Evolutionary conservation across 148 eudicot species (phyloP), one percentile per base, ranked within the genome.

Genomic region (Cornus florida): DNA sequence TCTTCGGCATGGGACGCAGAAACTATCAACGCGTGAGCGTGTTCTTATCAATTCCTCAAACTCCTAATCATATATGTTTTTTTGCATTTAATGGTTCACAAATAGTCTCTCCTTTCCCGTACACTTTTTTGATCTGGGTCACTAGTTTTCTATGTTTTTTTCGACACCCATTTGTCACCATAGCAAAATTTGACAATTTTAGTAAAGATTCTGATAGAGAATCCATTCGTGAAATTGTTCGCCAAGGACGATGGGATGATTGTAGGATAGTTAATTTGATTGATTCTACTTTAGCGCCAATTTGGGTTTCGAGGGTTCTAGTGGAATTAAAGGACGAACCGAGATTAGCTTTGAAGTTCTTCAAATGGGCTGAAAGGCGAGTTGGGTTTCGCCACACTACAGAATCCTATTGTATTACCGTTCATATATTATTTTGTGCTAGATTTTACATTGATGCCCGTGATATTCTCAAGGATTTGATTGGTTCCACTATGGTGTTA

Each of bases 381-480:
- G 48, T 66, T 20, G 91, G 90, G 69, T 96, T 92, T 82, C 67
- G 70, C 67, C 98, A 87, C 53, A 90, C 91, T 11, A 73, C 85
- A 4, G 99, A 96, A 71, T 81, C 89, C 32, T 92, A 85, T 78
- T 93, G 99, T 82, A 77, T 93, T 59, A 72, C 93, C 53, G 82
- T 82, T 73, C 99, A 96, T 75, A 83, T 96, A 74, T 82, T 93
- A 86, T 96, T 96, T 79, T 89, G 70, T 86, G 88, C 84, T 74
- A 86, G 92, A 79, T 84, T 92, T 89, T 96, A 96, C 59, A 46
- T n/a, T 64, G 93, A 92, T 73, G 93, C 93, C 38, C 76, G 84
- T 76, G 69, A 80, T 72, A 53, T 92, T 76, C 80, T 94, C 53
- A 90, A 77, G 56, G 92, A 91, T 62, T 84, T 93, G 82, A 81